Evolutionary conservation across 169 alveolate genomes (phyloP).

Genomic region (Plasmodium coatneyi): DNA sequence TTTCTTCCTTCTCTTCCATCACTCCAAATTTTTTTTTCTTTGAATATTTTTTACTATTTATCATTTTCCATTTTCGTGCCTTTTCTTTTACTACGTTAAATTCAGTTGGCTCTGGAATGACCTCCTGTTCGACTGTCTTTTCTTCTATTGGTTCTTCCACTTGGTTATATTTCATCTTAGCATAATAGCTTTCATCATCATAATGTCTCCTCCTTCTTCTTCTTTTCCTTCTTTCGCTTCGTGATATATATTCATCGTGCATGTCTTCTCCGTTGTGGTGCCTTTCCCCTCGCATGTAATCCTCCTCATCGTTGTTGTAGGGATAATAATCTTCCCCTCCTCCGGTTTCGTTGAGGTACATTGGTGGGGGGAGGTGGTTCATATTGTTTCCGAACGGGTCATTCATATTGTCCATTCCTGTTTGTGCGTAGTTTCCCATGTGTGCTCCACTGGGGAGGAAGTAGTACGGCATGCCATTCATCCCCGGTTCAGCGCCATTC

Average conservation of each 20-base stretch:
- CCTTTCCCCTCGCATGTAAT: not conserved
- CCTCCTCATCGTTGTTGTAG: constrained; percentile 1
- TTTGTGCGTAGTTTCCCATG: not conserved
- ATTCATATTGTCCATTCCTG: not conserved
- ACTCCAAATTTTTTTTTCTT: constrained; percentile 78
- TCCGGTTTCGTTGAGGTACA: not conserved
- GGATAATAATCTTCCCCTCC: constrained; percentile 3
- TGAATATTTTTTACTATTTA: constrained; percentile 84
- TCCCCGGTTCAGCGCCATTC: not conserved
- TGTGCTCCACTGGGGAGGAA: constrained; percentile 1
- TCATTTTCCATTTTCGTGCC: constrained; percentile 89
- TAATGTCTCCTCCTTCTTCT: constrained; percentile 3
- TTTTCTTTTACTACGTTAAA: constrained; percentile 71
- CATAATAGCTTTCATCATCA: constrained; percentile 6
- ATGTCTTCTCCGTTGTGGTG: not conserved
- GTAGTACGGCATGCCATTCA: not conserved
- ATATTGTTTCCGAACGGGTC: not conserved
- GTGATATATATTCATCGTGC: constrained; percentile 11
- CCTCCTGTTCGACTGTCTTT: not conserved
- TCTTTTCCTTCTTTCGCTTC: not conserved
- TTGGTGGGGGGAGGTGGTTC: not conserved
- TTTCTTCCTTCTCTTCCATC: constrained; percentile 81
- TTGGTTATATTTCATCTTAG: not conserved
- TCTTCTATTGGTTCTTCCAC: not conserved
- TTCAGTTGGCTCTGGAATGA: not conserved